These are phyloP conservation scores for Lumnitzera littorea DNA, from an alignment of 345 rosid species.

Conservation along the genomic window DNA sequence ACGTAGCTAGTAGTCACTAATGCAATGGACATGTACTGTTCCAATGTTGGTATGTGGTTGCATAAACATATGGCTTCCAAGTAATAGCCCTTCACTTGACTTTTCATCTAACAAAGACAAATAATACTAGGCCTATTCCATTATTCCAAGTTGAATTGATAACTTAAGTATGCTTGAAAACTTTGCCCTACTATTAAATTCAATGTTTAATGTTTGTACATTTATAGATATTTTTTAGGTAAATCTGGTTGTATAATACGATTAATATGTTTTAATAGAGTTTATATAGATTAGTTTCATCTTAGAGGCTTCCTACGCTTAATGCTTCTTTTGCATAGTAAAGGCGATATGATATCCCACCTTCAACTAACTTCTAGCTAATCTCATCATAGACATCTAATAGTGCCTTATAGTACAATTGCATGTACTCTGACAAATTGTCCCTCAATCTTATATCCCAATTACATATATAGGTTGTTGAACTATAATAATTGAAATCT, in stretches of 20 bases:
- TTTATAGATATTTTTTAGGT: background rate
- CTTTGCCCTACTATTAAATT: background rate
- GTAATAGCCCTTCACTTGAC: background rate
- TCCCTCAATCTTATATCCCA: conserved; percentile 19
- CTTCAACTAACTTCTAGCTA: background rate
- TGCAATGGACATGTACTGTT: background rate
- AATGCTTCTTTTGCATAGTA: background rate
- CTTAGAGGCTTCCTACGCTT: background rate
- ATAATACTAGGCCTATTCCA: background rate
- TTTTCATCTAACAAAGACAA: conserved; percentile 2
- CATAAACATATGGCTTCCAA: background rate
- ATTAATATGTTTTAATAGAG: too few species aligned
- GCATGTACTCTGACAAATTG: conserved; percentile 30
- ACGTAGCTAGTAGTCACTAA: background rate
- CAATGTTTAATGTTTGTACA: background rate
- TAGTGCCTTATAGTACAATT: conserved; percentile 17
- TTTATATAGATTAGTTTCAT: background rate
- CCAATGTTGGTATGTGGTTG: background rate
- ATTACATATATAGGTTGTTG: conserved; percentile 3
- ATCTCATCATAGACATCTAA: conserved; percentile 11
- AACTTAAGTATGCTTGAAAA: too few species aligned
- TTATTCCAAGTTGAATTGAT: too few species aligned
- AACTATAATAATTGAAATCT: background rate
- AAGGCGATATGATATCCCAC: background rate
- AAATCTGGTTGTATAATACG: background rate